Base-by-base conservation (phyloP, 2,329 filamentous ascomycete genomes). In the Clarireedia paspali region DNA sequence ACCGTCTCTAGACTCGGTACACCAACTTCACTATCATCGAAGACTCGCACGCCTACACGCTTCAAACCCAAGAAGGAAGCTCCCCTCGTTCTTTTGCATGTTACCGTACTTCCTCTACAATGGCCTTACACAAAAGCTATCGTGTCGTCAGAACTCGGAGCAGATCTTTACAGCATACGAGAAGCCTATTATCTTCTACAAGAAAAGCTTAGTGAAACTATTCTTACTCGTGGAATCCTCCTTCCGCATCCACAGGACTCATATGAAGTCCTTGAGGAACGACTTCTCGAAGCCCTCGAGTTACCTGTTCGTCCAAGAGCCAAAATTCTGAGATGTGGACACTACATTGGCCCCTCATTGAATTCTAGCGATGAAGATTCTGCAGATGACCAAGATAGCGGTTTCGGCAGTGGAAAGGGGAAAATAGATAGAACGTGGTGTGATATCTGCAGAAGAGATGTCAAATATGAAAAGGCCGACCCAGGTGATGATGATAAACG, bases 201-300 rank as follows among this genome's bases (percentile, higher is more conserved):
- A 61, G 84, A 88, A 53, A 85, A 87, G 57, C 75, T 89, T 4
- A 83, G 82, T 1, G 87, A 90, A 50, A 89, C 87, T 0, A 82
- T 91, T 10, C 77, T 88, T 60, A 80, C 88, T 66, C 79, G 89
- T 23, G 89, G 87, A 2, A 78, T 94, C 36, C 74, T 94, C 45
- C 77, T 94, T 6, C 82, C 87, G 2, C 89, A 94, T 67, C 89
- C 89, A 1, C 82, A 88, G 62, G 85, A 86, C 55, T 88, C 91
- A 68, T 92, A 88, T 65, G 88, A 91, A 69, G 73, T 89, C 56
- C 77, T 94, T 0, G 87, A 92, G 71, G 88, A 91, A 72, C 77
- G 88, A 27, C 75, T 92, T 36, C 73, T 91, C 2, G 88, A 91
- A 69, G 84, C 85, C 1, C 71, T 91, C 47, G 88, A 90, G 68